Evolutionary conservation across 176 grass and related monocot genomes (phyloP), one percentile per base, ranked within the genome.

Genomic region (Triticum turgidum): DNA sequence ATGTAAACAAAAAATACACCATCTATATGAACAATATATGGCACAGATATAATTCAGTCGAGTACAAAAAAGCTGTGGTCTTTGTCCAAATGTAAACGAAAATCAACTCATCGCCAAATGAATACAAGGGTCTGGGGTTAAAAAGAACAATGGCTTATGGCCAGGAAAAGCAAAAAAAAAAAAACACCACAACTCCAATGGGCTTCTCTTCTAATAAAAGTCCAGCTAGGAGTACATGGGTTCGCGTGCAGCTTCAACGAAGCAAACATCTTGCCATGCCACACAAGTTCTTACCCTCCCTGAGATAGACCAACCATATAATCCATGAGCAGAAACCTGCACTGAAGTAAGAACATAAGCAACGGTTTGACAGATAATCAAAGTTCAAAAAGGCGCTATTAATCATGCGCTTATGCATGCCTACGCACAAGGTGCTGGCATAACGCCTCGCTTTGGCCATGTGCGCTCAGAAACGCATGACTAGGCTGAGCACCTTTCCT

Each of bases 281-380:
- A 38, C 67, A 45, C 67, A 61, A 24, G 35, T 78, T 82, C 15
- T 87, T 76, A 69, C 34, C 47, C 38, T 35, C 47, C 38, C 13
- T 66, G 17, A 73, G 54, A 17, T 70, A 72, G 18, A 66, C 11
- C 18, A 84, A 79, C 17, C 61, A 42, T 69, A 64, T 56, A 76
- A 90, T 77, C 84, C 37, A 12, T 42, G 61, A 38, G 35, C 49
- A 68, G 11, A 76, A 81, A 81, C 61, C 89, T 91, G 89, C 89
- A 77, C 49, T 65, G 47, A 51, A 71, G 69, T 24, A 11, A 49
- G 61, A 73, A 84, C 47, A 80, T 87, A 39, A 84, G 69, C 45
- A 29, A 30, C 14, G 1, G 25, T 80, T 49, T 45, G 10, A 44
- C 7, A n/a, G 20, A 10, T 37, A 1, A 49, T 49, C 33, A 62